Evolutionary conservation across 2,329 filamentous ascomycete species (phyloP).

Genomic region (Epichloe elymi): DNA sequence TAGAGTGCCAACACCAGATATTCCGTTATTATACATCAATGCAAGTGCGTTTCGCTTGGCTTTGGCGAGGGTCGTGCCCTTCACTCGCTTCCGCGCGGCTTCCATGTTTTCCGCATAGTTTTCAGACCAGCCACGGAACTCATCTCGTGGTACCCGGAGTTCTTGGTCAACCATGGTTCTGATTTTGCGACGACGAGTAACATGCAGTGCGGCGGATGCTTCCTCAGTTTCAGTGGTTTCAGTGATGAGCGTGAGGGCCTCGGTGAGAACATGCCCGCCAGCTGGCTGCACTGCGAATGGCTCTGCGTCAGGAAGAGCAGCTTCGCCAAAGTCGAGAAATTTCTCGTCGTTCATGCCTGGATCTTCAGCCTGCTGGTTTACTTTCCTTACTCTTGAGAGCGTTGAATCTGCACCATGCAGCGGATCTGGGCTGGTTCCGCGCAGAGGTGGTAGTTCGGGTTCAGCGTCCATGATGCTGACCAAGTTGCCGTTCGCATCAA

Average conservation of each 20-base stretch:
- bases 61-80: conserved; percentile 17
- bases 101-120: conserved; percentile 44
- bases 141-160: conserved; percentile 22
- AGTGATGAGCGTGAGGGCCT: conserved; percentile 10
- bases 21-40: conserved; percentile 20
- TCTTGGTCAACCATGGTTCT: conserved; percentile 18
- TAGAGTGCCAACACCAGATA: conserved; percentile 19
- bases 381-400: background rate
- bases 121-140: conserved; percentile 27
- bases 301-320: conserved; percentile 24
- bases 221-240: conserved; percentile 11
- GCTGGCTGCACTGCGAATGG: conserved; percentile 17
- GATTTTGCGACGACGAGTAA: conserved; percentile 14
- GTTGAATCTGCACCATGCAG: background rate
- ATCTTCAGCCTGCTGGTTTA: background rate
- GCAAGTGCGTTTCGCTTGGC: conserved; percentile 25
- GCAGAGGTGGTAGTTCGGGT: conserved; percentile 29
- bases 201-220: conserved; percentile 10
- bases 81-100: conserved; percentile 14
- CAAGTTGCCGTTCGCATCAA: conserved; percentile 39
- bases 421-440: conserved; percentile 2
- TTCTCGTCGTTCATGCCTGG: conserved; percentile 4
- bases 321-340: conserved; percentile 24
- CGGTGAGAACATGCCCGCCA: conserved; percentile 5
- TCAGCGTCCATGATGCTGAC: conserved; percentile 28